phyloP scores from a whole-genome alignment of 2,329 filamentous ascomycete genomes.

The Fusarium duplospermum region DNA sequence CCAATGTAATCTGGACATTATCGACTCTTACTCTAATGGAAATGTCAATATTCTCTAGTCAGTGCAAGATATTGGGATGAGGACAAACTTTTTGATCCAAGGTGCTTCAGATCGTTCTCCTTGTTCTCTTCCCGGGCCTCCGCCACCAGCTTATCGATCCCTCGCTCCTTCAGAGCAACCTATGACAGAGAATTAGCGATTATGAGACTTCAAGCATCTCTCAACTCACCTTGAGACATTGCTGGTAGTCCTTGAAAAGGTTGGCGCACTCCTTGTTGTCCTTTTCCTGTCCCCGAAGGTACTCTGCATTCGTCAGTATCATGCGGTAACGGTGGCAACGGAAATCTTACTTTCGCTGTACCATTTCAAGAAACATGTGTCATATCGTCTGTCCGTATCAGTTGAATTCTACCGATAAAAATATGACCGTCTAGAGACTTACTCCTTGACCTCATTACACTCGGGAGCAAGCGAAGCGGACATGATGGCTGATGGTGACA shows the following conservation, averaged over 20 bases:
- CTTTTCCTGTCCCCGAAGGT: constrained; percentile 84
- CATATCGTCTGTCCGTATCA: no score
- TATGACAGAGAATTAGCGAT: constrained; percentile 13
- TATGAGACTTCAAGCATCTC: neutral
- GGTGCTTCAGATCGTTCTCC: constrained; percentile 77
- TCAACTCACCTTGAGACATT: constrained; percentile 77
- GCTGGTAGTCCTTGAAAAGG: constrained; percentile 89
- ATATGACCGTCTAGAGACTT: no score
- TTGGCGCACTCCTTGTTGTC: constrained; percentile 86
- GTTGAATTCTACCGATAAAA: no score
- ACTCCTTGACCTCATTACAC: constrained; percentile 98
- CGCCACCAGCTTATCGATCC: constrained; percentile 92
- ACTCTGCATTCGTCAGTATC: constrained; percentile 69
- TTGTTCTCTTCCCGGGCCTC: constrained; percentile 90
- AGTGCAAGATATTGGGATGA: no score
- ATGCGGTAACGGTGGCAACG: constrained; percentile 22
- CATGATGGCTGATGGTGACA: constrained; percentile 66
- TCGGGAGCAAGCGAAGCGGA: constrained; percentile 94
- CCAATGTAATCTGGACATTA: neutral
- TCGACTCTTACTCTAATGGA: constrained; percentile 18
- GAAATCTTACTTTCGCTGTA: constrained; percentile 90
- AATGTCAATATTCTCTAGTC: constrained; percentile 3
- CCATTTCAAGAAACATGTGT: constrained; percentile 98
- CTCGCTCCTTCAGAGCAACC: constrained; percentile 83
- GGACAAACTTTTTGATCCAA: constrained; percentile 56